Base-by-base conservation (phyloP, 805 yeast species). In the Candida sithepensis region DNA sequence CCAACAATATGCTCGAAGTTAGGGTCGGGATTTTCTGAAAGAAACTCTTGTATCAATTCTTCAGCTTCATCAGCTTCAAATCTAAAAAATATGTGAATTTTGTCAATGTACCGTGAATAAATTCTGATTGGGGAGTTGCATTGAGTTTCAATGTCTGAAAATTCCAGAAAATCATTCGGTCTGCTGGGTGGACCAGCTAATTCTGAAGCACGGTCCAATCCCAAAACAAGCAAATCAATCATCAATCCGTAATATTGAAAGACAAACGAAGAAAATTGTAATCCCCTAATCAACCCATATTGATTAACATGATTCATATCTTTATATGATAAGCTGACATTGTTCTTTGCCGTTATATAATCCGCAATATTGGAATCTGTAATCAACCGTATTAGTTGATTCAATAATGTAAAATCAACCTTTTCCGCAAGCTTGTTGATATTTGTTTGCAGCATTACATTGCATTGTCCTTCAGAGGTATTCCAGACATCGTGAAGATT, bases 221-320 rank as follows among this genome's bases (percentile, higher is more conserved):
- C 98, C 45, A 94, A 69, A 24, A 94, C 71, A 47, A 90, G 73
- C 49, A 94, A 67, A 70, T 94, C 99, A 22, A 88, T 68, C 39
- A 86, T 82, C 42, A 94, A 69, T 3, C 97, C 97, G 65, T 94
- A 94, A 65, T 82, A 91, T 64, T 94, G 99, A 59, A 78, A 82
- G 3, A 94, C 81, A 65, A 92, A 94, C 0, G 97, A 82, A 0
- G 97, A 79, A 64, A 91, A 94, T 59, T 88, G 96, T 16, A 94
- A 69, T 7, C 99, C 99, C 42, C 96, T 77, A 16, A 94, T 68
- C 48, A 94, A 66, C 19, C 99, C 99, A 61, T 82, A 82, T 57
- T 86, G 89, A 66, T 94, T 92, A 18, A 88, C 83, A 64, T 90
- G 96, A 51, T 82, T 85, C 99, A 94, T 94, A 62, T 94, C 99